Percentiles rank a stretch among this genome's conserved stretches.
Conservation (phyloP, 1,139 yeast species). For the Yamadazyma friedrichii region DNA sequence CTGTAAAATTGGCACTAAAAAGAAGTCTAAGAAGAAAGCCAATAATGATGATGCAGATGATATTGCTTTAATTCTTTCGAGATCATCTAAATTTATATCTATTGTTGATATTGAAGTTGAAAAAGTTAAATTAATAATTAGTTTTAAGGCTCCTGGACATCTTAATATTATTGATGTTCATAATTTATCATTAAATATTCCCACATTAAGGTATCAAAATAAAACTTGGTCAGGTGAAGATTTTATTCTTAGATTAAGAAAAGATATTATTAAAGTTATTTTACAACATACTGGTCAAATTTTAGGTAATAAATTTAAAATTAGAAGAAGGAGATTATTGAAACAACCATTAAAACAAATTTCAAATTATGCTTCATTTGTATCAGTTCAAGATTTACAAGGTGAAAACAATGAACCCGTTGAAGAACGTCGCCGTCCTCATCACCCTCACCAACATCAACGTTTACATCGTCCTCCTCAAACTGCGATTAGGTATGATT, state of each 20-base stretch:
- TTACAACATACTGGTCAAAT: slow-evolving; percentile 77
- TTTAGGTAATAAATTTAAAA: slow-evolving; percentile 70
- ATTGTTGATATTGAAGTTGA: slow-evolving; percentile 59
- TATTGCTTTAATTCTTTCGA: slow-evolving; percentile 21
- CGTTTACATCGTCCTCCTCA: slow-evolving; percentile 6
- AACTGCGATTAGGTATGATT: not conserved
- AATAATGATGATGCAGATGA: slow-evolving; percentile 20
- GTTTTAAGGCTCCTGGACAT: slow-evolving; percentile 75
- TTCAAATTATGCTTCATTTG: slow-evolving; percentile 36
- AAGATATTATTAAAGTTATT: slow-evolving; percentile 66
- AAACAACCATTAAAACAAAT: slow-evolving; percentile 46
- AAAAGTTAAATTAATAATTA: slow-evolving; percentile 55
- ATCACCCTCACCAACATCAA: slow-evolving; percentile 6
- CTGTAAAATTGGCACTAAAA: slow-evolving; percentile 1
- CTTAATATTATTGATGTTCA: slow-evolving; percentile 70
- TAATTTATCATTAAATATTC: slow-evolving; percentile 62
- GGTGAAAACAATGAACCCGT: slow-evolving; percentile 21
- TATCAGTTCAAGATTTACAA: slow-evolving; percentile 43
- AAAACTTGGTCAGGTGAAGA: slow-evolving; percentile 83
- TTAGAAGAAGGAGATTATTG: slow-evolving; percentile 26
- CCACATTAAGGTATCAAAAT: slow-evolving; percentile 60
- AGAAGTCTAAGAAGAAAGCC: slow-evolving; percentile 17
- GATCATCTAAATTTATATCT: slow-evolving; percentile 68
- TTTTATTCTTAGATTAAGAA: slow-evolving; percentile 59
- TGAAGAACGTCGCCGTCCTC: slow-evolving; percentile 13